phyloP scores from a whole-genome alignment of 1,139 yeast genomes.

The Suhomyces panamericanus region DNA sequence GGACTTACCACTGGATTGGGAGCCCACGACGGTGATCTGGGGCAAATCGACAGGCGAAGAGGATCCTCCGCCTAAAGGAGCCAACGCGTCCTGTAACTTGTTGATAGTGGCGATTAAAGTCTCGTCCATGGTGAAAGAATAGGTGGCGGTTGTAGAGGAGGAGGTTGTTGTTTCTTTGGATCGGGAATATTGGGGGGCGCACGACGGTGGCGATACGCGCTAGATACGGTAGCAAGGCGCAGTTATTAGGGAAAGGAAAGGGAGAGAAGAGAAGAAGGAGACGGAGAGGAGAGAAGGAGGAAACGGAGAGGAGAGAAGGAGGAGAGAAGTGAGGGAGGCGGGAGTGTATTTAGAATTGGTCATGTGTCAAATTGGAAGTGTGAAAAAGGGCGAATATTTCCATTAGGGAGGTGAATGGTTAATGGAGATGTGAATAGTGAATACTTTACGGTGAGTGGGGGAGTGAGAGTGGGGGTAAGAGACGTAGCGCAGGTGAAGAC shows the following conservation, averaged over 20 bases:
- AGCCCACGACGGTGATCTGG: constrained; percentile 73
- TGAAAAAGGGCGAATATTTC: too few species aligned
- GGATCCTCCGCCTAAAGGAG: constrained; percentile 88
- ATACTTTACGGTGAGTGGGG: too few species aligned
- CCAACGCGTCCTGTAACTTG: constrained; percentile 89
- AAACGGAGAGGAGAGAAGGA: too few species aligned
- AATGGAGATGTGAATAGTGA: too few species aligned
- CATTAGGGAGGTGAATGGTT: too few species aligned
- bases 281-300: too few species aligned
- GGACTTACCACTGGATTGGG: constrained; percentile 78
- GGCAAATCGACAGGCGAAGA: constrained; percentile 83
- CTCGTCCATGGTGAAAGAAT: constrained; percentile 67
- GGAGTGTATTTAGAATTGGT: background rate
- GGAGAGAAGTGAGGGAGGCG: background rate
- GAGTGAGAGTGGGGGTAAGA: too few species aligned
- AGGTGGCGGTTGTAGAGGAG: constrained; percentile 1
- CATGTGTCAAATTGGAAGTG: too few species aligned
- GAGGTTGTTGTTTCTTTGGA: too few species aligned
- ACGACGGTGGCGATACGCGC: background rate
- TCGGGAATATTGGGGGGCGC: background rate
- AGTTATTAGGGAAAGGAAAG: background rate
- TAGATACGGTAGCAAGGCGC: background rate
- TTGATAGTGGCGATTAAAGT: constrained; percentile 86
- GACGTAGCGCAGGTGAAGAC: background rate
- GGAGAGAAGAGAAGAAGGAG: too few species aligned